Conservation (phyloP, 495 filamentous ascomycete species). For the Hyaloscypha variabilis region DNA sequence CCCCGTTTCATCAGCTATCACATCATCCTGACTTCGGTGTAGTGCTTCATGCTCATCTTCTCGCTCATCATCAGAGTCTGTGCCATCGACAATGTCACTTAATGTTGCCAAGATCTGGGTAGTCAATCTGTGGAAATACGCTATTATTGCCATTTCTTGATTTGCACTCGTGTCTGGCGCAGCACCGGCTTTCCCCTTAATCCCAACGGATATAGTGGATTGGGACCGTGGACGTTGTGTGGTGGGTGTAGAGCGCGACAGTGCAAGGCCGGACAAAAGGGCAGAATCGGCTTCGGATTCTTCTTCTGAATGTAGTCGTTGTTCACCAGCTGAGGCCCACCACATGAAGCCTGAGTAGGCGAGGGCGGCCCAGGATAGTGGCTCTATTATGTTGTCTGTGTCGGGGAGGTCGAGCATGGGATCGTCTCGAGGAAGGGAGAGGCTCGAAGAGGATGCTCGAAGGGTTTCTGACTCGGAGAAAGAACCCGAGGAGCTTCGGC, state of each 20-base stretch:
- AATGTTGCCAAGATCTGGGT: constrained; percentile 69
- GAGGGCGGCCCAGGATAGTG: constrained; percentile 83
- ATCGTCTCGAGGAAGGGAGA: constrained; percentile 43
- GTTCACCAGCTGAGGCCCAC: constrained; percentile 97
- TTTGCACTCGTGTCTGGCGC: constrained; percentile 33
- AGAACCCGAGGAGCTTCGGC: constrained; percentile 6
- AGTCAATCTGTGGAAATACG: constrained; percentile 90
- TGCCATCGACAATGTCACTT: constrained; percentile 65
- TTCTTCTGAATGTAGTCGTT: constrained; percentile 55
- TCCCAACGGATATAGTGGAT: constrained; percentile 32
- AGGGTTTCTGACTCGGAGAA: constrained; percentile 24
- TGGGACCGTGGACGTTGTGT: constrained; percentile 33
- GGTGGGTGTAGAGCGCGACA: constrained; percentile 32
- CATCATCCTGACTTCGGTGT: constrained; percentile 34
- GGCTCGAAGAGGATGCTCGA: constrained; percentile 35
- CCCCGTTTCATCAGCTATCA: constrained; percentile 29
- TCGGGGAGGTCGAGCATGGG: constrained; percentile 31
- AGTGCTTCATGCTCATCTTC: constrained; percentile 31
- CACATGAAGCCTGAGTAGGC: constrained; percentile 94
- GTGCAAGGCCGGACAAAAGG: constrained; percentile 47
- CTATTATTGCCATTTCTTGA: constrained; percentile 75
- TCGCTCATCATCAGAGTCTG: constrained; percentile 45
- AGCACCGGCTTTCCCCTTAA: constrained; percentile 23
- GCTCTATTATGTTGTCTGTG: constrained; percentile 66
- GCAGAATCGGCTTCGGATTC: constrained; percentile 50